A percentile compares a stretch with the other conserved stretches of the same genome.
These are phyloP conservation scores for Pseudocohnilembus persalinus DNA, from an alignment of 169 alveolate species.

Conservation along the genomic window DNA sequence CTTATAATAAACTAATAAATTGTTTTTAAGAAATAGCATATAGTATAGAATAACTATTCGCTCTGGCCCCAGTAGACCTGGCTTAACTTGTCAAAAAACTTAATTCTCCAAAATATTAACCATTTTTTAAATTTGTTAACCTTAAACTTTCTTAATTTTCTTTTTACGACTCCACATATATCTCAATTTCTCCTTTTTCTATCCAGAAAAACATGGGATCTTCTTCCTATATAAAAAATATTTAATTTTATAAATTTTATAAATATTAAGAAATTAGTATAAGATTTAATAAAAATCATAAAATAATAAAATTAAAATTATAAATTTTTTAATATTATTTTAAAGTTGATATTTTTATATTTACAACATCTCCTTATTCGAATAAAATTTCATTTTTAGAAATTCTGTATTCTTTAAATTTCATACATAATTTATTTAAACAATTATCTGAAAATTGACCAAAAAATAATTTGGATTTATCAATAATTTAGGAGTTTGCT, in stretches of 20 bases:
- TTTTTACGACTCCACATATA: slow-evolving; percentile 8
- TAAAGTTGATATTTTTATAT: not conserved
- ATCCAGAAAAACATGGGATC: slow-evolving; percentile 10
- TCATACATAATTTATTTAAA: not conserved
- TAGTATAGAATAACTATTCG: not conserved
- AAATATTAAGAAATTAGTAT: no score
- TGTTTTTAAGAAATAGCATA: slow-evolving; percentile 3
- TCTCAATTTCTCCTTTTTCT: slow-evolving; percentile 10
- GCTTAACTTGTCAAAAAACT: not conserved
- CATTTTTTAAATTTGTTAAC: not conserved
- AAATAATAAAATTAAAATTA: no score
- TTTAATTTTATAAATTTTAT: no score
- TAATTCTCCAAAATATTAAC: slow-evolving; percentile 11
- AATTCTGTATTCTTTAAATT: slow-evolving; percentile 15
- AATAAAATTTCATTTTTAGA: slow-evolving; percentile 25
- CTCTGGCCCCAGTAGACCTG: not conserved
- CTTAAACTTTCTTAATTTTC: not conserved
- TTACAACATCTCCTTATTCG: slow-evolving; percentile 1
- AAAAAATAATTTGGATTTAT: not conserved
- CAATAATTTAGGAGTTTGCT: slow-evolving; percentile 7
- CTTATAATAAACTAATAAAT: not conserved
- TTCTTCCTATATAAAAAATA: not conserved
- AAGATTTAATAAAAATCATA: no score
- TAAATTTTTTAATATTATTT: no score
- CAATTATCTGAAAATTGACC: not conserved